These are phyloP conservation scores for Panus rudis DNA, from an alignment of 768 basidiomycete species.

Conservation along the genomic window DNA sequence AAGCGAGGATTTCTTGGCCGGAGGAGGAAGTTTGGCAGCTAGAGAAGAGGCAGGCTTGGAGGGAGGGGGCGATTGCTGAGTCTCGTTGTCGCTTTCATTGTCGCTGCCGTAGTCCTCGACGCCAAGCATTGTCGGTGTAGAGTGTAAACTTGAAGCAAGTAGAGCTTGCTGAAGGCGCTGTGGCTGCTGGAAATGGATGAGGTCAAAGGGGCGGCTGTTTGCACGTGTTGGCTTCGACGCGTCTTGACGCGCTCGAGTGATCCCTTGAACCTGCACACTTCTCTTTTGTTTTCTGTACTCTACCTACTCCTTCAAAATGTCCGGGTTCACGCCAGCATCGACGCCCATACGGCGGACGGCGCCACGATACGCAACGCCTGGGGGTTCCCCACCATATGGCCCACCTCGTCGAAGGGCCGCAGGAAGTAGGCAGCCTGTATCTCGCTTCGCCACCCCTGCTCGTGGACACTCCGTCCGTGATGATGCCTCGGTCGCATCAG, in stretches of 20 bases:
- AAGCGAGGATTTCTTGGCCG: constrained; percentile 25
- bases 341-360: constrained; percentile 34
- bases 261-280: not conserved
- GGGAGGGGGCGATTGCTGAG: constrained; percentile 11
- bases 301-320: constrained; percentile 34
- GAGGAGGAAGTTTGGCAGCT: constrained; percentile 16
- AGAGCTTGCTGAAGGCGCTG: too few species aligned
- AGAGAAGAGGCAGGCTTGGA: constrained; percentile 10
- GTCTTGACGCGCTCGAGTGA: constrained; percentile 1
- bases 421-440: constrained; percentile 23
- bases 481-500: constrained; percentile 15
- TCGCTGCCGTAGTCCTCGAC: constrained; percentile 75
- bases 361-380: constrained; percentile 19
- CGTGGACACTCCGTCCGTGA: constrained; percentile 17
- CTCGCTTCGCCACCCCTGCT: constrained; percentile 40
- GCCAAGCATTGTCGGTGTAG: constrained; percentile 49
- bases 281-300: not conserved
- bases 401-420: constrained; percentile 19
- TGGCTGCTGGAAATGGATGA: not conserved
- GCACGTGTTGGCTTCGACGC: constrained; percentile 5
- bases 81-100: constrained; percentile 45
- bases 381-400: constrained; percentile 18
- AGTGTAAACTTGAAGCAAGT: too few species aligned
- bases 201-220: not conserved
- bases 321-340: constrained; percentile 48